A percentile compares a stretch with the other conserved stretches of the same genome.
These are phyloP conservation scores for Russula sp. DNA, from an alignment of 768 basidiomycete species.

Conservation along the genomic window DNA sequence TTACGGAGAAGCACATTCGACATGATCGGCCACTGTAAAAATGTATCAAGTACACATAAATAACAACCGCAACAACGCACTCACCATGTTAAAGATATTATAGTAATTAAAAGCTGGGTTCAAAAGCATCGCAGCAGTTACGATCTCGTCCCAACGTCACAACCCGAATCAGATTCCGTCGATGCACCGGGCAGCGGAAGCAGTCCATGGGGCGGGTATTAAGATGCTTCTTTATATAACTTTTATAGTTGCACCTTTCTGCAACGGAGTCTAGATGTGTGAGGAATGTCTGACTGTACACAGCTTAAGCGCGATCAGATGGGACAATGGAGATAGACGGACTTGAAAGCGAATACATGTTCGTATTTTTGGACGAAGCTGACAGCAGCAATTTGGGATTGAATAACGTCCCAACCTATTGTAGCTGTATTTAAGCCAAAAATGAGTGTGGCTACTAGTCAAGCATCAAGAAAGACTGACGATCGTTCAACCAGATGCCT, in stretches of 20 bases:
- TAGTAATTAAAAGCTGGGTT: conserved; percentile 81
- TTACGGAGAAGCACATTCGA: conserved; percentile 57
- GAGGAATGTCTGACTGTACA: conserved; percentile 57
- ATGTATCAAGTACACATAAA: conserved; percentile 1
- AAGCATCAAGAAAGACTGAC: conserved; percentile 41
- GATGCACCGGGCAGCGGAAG: conserved; percentile 68
- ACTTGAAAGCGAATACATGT: conserved; percentile 73
- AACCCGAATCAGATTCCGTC: conserved; percentile 46
- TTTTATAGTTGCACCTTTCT: conserved; percentile 56
- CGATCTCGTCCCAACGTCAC: conserved; percentile 70
- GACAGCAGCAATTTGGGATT: conserved; percentile 68
- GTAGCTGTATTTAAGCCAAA: conserved; percentile 41
- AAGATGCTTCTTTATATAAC: conserved; percentile 59
- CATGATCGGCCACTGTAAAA: conserved; percentile 51
- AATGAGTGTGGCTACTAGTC: not conserved
- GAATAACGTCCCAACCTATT: conserved; percentile 61
- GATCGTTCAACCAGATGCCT: conserved; percentile 72
- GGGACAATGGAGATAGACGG: conserved; percentile 29
- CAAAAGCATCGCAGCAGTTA: conserved; percentile 55
- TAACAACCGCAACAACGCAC: conserved; percentile 23
- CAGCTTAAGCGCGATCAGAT: not conserved
- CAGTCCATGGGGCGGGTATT: conserved; percentile 63
- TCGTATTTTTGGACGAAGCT: conserved; percentile 73
- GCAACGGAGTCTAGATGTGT: conserved; percentile 53
- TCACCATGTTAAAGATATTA: conserved; percentile 66